A percentile compares a stretch with the other conserved stretches of the same genome.
These are phyloP conservation scores for Bruguiera sexangula DNA, from an alignment of 345 rosid genomes.

Conservation along the genomic window DNA sequence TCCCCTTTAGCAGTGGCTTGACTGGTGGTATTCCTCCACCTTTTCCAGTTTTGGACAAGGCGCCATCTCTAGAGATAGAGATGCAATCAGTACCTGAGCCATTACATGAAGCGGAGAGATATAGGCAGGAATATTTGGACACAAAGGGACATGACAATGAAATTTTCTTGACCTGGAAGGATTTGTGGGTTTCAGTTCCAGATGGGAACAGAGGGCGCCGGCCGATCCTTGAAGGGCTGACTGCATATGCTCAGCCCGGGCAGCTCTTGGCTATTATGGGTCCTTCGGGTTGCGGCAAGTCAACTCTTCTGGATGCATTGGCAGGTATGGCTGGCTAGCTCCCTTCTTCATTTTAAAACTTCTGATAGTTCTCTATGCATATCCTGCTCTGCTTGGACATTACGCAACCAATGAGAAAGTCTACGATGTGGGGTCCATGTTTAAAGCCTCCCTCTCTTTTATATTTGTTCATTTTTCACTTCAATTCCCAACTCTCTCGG, in stretches of 20 bases:
- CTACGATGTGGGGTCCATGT: no score
- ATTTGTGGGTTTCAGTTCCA: slow-evolving; percentile 34
- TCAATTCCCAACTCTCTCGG: no score
- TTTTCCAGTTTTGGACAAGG: neutral
- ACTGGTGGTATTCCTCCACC: neutral
- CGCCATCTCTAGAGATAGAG: neutral
- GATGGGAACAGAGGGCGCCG: slow-evolving; percentile 21
- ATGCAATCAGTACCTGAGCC: neutral
- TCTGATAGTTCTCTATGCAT: no score
- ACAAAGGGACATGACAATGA: slow-evolving; percentile 6
- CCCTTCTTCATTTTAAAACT: no score
- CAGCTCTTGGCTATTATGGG: slow-evolving; percentile 48
- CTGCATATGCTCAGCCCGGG: slow-evolving; percentile 43
- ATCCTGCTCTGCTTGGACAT: no score
- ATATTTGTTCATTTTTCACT: no score
- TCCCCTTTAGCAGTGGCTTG: slow-evolving; percentile 15
- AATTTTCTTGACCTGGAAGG: slow-evolving; percentile 45
- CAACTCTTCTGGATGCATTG: slow-evolving; percentile 49
- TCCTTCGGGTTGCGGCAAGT: slow-evolving; percentile 54
- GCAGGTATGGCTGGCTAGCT: slow-evolving; percentile 27
- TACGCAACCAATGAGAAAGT: no score
- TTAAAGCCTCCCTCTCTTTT: no score
- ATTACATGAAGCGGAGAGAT: neutral
- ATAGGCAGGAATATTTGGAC: neutral
- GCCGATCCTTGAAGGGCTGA: slow-evolving; percentile 31